Evolutionary conservation across 1,139 yeast genomes (phyloP).

Genomic region (Pichia sp.): DNA sequence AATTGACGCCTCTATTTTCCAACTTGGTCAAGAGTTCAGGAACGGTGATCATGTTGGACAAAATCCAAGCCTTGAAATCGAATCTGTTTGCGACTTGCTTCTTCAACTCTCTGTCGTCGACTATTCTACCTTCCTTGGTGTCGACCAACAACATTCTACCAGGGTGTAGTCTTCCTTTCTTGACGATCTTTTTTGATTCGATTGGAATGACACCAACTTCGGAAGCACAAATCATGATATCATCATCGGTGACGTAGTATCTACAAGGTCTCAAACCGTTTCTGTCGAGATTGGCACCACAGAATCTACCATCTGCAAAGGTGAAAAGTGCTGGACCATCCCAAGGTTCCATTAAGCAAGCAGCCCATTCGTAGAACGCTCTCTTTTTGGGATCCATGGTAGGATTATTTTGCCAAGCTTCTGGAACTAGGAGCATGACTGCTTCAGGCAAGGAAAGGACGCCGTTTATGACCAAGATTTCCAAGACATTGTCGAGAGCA

Average conservation of each 20-base stretch:
- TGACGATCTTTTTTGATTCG: conserved; percentile 74
- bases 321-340: conserved; percentile 98
- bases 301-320: conserved; percentile 94
- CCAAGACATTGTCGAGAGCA: conserved; percentile 93
- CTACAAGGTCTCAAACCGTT: conserved; percentile 98
- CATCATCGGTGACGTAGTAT: conserved; percentile 90
- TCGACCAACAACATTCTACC: conserved; percentile 96
- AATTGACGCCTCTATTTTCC: conserved; percentile 43
- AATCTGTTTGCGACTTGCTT: conserved; percentile 73
- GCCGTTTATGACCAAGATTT: conserved; percentile 86
- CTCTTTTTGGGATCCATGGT: conserved; percentile 84
- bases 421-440: conserved; percentile 94
- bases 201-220: conserved; percentile 96
- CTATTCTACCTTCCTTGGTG: conserved; percentile 87
- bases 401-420: conserved; percentile 92
- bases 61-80: conserved; percentile 92
- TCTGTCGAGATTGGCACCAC: conserved; percentile 97
- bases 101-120: conserved; percentile 88
- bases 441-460: conserved; percentile 93
- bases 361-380: conserved; percentile 99
- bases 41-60: conserved; percentile 79
- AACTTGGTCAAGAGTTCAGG: conserved; percentile 66
- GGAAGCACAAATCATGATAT: conserved; percentile 94
- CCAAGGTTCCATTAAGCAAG: conserved; percentile 99
- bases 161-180: conserved; percentile 90